Evolutionary conservation across 768 basidiomycete species (phyloP), one percentile per base, ranked within the genome.

Genomic region (Russula olivacea): DNA sequence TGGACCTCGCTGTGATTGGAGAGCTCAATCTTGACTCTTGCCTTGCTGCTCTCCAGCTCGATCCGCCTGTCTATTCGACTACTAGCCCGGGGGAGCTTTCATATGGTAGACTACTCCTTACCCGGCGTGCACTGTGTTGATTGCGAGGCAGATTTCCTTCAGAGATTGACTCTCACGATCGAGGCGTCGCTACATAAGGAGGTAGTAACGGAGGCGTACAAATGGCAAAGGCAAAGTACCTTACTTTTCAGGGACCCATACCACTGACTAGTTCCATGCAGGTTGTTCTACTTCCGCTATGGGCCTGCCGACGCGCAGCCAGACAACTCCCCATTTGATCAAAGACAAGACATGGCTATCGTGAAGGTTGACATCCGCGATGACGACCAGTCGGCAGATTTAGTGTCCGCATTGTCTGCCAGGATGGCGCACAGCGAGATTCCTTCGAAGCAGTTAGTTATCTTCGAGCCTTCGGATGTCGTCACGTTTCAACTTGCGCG

Each of bases 1-100:
- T 91, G 77, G 88, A 91, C 66, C 74, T 88, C 12, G 86, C 83
- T 6, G 76, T 80, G 15, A 69, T 89, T 12, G 78, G 80, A 38
- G 79, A 82, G 41, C 78, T 90, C 23, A 77, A 81, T 36, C 81
- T 83, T 45, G 80, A 80, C 36, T 76, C 79, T 12, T 74, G 79
- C 6, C 71, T 88, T 28, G 73, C 77, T 2, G 78, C 78, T 0
- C 77, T 87, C 58, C 70, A 75, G 3, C 76, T 81, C 6, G 71
- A 72, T 15, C 72, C 77, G 6, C 78, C 76, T 66, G 76, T 67
- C 53, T 75, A 58, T 58, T 76, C 70, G 6, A 52, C 66, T 2
- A 73, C 76, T 10, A 69, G 69, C 1, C 78, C 79, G 0, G 81
- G 78, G 7, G 76, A 78, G n/a, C 59, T 78, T 3, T 77, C 81